phyloP scores from a whole-genome alignment of 1,284 basidiomycete genomes.

The Ganoderma sinense region DNA sequence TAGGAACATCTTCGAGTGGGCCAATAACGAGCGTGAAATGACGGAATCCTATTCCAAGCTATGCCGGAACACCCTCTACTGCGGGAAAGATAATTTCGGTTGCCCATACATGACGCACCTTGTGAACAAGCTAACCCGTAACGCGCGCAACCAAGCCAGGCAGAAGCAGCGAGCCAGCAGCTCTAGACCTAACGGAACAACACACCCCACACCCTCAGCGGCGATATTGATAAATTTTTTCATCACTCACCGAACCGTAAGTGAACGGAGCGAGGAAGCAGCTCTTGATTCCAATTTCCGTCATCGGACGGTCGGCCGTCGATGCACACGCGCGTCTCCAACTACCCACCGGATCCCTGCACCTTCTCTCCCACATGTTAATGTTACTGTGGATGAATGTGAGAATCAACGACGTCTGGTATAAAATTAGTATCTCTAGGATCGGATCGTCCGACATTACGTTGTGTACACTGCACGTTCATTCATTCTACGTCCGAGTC shows the following conservation, averaged over 20 bases:
- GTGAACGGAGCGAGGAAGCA: background rate
- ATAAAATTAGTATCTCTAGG: background rate
- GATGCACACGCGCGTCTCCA: background rate
- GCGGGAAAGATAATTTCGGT: background rate
- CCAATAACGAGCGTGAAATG: background rate
- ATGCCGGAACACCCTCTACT: background rate
- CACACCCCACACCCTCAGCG: background rate
- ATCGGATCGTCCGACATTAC: background rate
- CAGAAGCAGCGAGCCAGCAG: background rate
- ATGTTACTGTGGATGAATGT: too few relatives aligned
- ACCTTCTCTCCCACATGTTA: background rate
- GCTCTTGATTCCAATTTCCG: background rate
- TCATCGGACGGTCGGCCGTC: background rate
- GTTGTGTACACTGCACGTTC: slow-evolving; percentile 5
- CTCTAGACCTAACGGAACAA: background rate
- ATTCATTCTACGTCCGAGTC: slow-evolving; percentile 39
- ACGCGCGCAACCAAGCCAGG: too few relatives aligned
- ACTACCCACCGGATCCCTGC: background rate
- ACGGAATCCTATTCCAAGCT: background rate
- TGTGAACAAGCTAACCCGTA: background rate
- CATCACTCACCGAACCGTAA: background rate
- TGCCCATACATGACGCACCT: background rate
- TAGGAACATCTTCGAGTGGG: background rate
- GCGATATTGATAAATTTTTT: background rate
- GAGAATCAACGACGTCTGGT: background rate